Conservation (phyloP, 2,329 filamentous ascomycete species). For the Botrytis aclada region DNA sequence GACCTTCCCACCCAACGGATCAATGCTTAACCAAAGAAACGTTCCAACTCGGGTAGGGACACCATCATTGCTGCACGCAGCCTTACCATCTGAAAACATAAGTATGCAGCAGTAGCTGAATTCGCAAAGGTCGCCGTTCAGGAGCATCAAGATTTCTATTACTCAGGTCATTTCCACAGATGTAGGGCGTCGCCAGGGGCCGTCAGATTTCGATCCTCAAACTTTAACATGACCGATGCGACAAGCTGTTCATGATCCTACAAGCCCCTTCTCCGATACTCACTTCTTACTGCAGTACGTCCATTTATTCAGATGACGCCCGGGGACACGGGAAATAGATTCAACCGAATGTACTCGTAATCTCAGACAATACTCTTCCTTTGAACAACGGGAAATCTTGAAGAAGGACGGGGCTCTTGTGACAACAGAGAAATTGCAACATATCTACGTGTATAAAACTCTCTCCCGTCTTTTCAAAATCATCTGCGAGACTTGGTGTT, state of each 20-base stretch:
- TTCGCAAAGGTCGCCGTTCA: neutral
- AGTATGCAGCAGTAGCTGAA: constrained; percentile 5
- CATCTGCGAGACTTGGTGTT: constrained; percentile 14
- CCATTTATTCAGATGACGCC: neutral
- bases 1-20: constrained; percentile 5
- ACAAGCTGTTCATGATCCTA: neutral
- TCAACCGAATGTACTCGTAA: constrained; percentile 5
- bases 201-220: neutral
- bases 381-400: neutral
- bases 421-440: constrained; percentile 2
- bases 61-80: constrained; percentile 14
- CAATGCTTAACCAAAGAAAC: constrained; percentile 16
- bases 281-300: neutral
- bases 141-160: neutral
- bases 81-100: constrained; percentile 3
- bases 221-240: neutral
- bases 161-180: neutral
- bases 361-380: neutral
- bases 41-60: constrained; percentile 12
- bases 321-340: constrained; percentile 1
- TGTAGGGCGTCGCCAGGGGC: neutral
- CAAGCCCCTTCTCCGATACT: neutral
- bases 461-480: constrained; percentile 1
- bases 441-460: constrained; percentile 6
- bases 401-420: constrained; percentile 2